Evolutionary conservation across 2,329 filamentous ascomycete species (phyloP), one percentile per base, ranked within the genome.

Genomic region (Beauveria asiatica): DNA sequence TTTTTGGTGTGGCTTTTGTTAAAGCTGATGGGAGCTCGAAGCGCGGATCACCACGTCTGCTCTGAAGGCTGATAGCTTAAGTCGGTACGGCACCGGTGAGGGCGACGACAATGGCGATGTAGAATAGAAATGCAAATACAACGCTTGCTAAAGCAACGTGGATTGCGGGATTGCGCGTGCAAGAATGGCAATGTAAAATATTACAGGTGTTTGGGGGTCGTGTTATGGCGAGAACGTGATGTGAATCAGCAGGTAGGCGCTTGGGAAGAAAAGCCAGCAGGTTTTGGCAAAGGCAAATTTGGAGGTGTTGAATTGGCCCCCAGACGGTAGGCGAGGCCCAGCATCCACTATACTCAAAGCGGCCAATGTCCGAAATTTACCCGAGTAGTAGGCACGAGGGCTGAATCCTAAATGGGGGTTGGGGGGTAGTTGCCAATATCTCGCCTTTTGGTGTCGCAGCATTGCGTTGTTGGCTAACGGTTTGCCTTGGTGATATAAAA

Each of bases 221-320:
- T 68, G 67, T 64, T 63, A 65, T 67, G 65, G 42, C 55, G 60
- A 23, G 42, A 58, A 44, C 45, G 54, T 60, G 49, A 56, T 50
- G 50, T 57, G 25, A 37, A 42, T 50, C 41, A 61, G 51, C 39
- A 45, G 17, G 33, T 37, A 13, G 45, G 60, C 51, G 52, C 44
- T 62, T 33, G 44, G 67, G 67, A 64, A 63, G 64, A 64, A 68
- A 73, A 73, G 71, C 68, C 70, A 69, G 68, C 64, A 70, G 67
- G 68, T 70, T 68, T 65, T 59, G 64, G 64, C 63, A 66, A 65
- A 67, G 65, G 64, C 65, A 71, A 72, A 70, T 67, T 69, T 70
- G 69, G 67, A 72, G 62, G 63, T 63, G 25, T 53, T 21, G 62
- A 62, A 62, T 58, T 62, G 51, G 57, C 58, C 54, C 46, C 53